Percentiles rank a stretch among this genome's conserved stretches.
Evolutionary conservation across 73 alveolate species (phyloP).

Genomic region (Blepharisma stoltei): DNA sequence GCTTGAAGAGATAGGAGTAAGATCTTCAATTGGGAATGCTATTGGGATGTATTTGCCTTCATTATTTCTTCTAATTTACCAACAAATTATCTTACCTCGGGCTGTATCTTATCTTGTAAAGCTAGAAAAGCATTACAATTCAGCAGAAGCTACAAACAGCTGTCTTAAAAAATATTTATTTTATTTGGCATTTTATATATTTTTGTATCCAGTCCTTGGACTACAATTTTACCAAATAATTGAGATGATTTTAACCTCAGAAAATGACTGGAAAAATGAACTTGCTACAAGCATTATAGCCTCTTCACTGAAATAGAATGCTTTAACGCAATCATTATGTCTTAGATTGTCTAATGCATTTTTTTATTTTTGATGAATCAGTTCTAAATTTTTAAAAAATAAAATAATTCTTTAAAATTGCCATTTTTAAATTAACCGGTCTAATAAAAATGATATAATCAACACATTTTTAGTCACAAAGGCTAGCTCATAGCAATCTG

Average conservation of each 20-base stretch:
- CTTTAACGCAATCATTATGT: too few species aligned
- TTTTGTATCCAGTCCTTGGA: slow-evolving; percentile 21
- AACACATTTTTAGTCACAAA: too few species aligned
- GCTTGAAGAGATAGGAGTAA: not conserved
- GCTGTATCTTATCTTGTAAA: slow-evolving; percentile 1
- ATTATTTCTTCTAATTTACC: slow-evolving; percentile 1
- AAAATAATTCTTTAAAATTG: too few species aligned
- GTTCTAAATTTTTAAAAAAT: too few species aligned
- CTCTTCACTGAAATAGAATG: too few species aligned
- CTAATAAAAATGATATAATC: too few species aligned
- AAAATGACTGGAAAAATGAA: not conserved
- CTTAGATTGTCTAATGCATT: too few species aligned
- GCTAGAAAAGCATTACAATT: not conserved
- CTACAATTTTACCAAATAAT: not conserved
- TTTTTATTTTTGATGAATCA: too few species aligned
- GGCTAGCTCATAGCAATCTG: too few species aligned
- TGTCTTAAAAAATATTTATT: slow-evolving; percentile 9
- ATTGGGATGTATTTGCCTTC: slow-evolving; percentile 15
- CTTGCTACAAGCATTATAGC: slow-evolving; percentile 6
- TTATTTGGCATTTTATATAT: slow-evolving; percentile 15
- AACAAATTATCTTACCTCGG: slow-evolving; percentile 15
- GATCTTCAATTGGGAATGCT: not conserved
- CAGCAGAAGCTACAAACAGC: not conserved
- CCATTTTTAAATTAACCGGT: too few species aligned
- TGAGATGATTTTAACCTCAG: slow-evolving; percentile 7